Base-by-base conservation (phyloP, 495 filamentous ascomycete genomes). In the Filosporella fistucella region DNA sequence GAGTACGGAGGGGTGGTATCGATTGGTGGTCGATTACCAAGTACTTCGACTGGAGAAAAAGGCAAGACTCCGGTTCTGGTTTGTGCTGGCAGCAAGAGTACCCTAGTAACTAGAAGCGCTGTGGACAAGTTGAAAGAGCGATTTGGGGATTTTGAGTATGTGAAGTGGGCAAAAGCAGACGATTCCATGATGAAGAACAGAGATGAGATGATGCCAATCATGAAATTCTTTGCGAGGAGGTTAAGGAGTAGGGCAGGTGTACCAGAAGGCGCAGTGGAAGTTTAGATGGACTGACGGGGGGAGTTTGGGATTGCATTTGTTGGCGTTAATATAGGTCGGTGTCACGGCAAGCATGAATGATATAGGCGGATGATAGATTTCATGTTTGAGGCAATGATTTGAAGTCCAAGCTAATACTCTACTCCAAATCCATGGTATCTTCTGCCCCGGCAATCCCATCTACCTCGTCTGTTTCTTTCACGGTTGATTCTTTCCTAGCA, bases 171-270 rank as follows among this genome's bases (percentile, higher is more conserved):
- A 49, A 78, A 81, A 62, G 58, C 57, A 11, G 87, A 84, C 9
- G 93, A 96, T 70, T 76, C 76, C 8, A 96, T 96, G 93, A 87
- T 90, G 18, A 65, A 68, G 49, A 88, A 71, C 62, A 69, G 83
- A 42, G 89, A 95, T 17, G 91, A 98, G 74, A 89, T 93, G 80
- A 51, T 88, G 51, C 91, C 93, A 2, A 78, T 96, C 38, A 96
- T 98, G 91, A 75, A 81, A 59, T 98, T 96, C 66, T 86, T 96
- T 61, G 88, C 85, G 0, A 74, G 86, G 45, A 74, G 86, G 55
- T 63, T 98, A 61, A 69, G 70, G 63, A 90, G 78, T 68, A 71
- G 72, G 40, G 55, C 43, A 25, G 54, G 54, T 0, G 54, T 57
- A n/a, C 54, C 58, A 12, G 55, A 58, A n/a, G 55, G 45, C n/a